Percentiles rank a stretch among this genome's conserved stretches.
Evolutionary conservation across 352 stramenopile species (phyloP).

Genomic region (Phytophthora macrochlamydospora): DNA sequence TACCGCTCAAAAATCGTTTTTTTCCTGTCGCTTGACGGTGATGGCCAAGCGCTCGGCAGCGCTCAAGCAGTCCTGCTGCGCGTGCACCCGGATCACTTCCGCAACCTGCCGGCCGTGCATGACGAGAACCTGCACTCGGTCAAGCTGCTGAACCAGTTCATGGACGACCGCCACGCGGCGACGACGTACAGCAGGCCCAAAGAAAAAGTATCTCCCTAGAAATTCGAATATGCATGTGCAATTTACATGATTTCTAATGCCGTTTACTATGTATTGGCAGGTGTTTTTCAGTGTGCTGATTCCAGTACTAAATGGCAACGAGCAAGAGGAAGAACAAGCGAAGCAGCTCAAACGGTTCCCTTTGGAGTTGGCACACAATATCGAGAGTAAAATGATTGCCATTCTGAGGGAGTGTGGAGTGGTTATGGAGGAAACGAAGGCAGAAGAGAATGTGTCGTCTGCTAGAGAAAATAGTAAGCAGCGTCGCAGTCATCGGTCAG

Average conservation of each 20-base stretch:
- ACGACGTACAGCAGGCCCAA: slow-evolving; percentile 9
- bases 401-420: slow-evolving; percentile 64
- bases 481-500: not conserved
- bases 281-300: slow-evolving; percentile 47
- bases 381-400: slow-evolving; percentile 53
- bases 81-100: slow-evolving; percentile 75
- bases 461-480: slow-evolving; percentile 2
- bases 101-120: slow-evolving; percentile 53
- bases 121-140: slow-evolving; percentile 76
- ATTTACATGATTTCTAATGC: not conserved
- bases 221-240: too few species aligned
- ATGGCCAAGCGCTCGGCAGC: slow-evolving; percentile 55
- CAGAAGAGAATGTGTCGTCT: slow-evolving; percentile 5
- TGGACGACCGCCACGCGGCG: slow-evolving; percentile 51
- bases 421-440: slow-evolving; percentile 11
- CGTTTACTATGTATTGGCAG: slow-evolving; percentile 15
- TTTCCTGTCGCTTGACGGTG: not conserved
- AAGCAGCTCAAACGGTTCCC: slow-evolving; percentile 53
- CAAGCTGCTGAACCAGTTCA: slow-evolving; percentile 76
- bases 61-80: slow-evolving; percentile 76
- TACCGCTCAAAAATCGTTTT: not conserved
- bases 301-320: slow-evolving; percentile 4
- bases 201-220: slow-evolving; percentile 13
- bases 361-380: slow-evolving; percentile 44
- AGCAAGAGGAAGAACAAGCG: not conserved